Evolutionary conservation across 2,329 filamentous ascomycete species (phyloP), one percentile per base, ranked within the genome.

Genomic region (Paecilomyces dactylethromorphus): DNA sequence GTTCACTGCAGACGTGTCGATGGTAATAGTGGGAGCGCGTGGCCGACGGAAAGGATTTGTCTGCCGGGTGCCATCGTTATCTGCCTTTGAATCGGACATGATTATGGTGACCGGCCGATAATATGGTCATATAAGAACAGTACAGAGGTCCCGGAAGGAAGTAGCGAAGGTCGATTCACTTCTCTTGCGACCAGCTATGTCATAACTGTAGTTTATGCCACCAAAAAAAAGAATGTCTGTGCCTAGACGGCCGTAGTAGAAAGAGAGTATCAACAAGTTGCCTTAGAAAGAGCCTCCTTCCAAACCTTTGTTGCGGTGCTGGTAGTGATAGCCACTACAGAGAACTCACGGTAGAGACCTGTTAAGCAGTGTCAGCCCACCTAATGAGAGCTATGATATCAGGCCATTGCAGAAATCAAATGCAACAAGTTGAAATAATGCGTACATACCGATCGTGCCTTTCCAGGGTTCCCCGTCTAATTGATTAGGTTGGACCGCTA

Each of bases 1-100:
- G 69, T 73, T 79, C 63, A 82, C 79, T 57, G 81, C 79, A 59
- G 81, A 82, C 22, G 81, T 83, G 67, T 84, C 81, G 62, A 84
- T 82, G 31, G 81, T 83, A 56, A 84, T 84, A 11, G 81, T 83
- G 22, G 82, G 82, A 6, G 79, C 79, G 58, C 78, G 71, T 63
- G 74, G 74, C 59, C 78, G 71, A 58, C 75, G 73, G 57, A 74
- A 63, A 55, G 73, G 75, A n/a, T 65, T 65, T 10, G 69, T 62
- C 24, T 66, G 65, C 35, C 64, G 66, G 29, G 66, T 58, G 61
- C 69, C 65, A 55, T 72, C 66, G 56, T 63, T 66, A 57, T 71
- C 63, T 32, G 55, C 58, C 58, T 59, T 64, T 53, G 66, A 56
- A 54, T 73, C 64, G 53, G 71, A 66, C 73, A 76, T 76, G 60